phyloP scores from a whole-genome alignment of 495 filamentous ascomycete genomes.

The Aspergillus diversus region DNA sequence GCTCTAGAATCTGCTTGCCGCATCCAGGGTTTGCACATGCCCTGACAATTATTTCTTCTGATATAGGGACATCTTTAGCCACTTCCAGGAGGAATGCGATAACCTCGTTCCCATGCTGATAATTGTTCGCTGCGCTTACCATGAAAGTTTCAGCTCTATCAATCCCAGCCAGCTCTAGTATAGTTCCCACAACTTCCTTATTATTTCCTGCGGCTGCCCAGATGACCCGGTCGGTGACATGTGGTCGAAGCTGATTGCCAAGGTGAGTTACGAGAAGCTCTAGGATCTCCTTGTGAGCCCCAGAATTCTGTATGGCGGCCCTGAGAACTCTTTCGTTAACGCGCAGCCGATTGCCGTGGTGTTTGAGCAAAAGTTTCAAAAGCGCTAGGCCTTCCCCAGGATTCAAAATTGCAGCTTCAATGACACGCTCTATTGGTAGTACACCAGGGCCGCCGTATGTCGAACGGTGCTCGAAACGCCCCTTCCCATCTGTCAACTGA shows the following conservation, averaged over 20 bases:
- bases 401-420: background rate
- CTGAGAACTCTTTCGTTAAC: too few relatives aligned
- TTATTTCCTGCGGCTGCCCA: background rate
- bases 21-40: background rate
- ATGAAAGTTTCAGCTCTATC: background rate
- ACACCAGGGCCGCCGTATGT: too few relatives aligned
- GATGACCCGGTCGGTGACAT: background rate
- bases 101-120: background rate
- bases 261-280: too few relatives aligned
- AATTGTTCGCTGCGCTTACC: background rate
- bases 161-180: background rate
- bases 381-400: too few relatives aligned
- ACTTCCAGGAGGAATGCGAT: background rate
- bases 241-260: too few relatives aligned
- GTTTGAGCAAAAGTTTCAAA: too few relatives aligned
- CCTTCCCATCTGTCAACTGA: background rate
- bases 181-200: background rate
- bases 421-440: background rate
- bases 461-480: background rate
- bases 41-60: background rate
- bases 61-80: background rate
- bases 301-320: too few relatives aligned
- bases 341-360: too few relatives aligned
- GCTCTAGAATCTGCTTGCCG: background rate
- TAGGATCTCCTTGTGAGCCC: too few relatives aligned